Evolutionary conservation across 768 basidiomycete species (phyloP), one percentile per base, ranked within the genome.

Genomic region (Serendipita sp.): DNA sequence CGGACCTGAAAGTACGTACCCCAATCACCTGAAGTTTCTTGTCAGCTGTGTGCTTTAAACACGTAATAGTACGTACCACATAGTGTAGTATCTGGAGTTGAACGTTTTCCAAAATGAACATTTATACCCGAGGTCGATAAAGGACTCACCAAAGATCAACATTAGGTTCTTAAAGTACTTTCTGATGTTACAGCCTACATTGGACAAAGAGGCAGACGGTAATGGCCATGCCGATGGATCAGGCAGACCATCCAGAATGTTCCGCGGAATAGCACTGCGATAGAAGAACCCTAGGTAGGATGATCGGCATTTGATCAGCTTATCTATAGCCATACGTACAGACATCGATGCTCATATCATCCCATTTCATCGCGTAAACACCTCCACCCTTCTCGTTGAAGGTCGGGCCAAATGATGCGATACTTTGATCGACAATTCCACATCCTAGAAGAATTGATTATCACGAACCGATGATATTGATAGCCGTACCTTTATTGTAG

Each of bases 351-450:
- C 84, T 83, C 66, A 77, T 78, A 66, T 83, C 80, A 70, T 91
- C 88, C 91, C 91, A 93, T 69, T 87, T 85, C 88, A 91, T 91
- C 0, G 83, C 89, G 71, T 89, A 92, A 2, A 91, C 84, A 2
- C 91, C 91, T 3, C 91, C 91, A 10, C 86, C 82, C 70, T 82
- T 83, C 0, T 79, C 78, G 67, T 92, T 90, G 71, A 92, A 92
- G 63, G 80, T 81, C 44, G 86, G 84, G 0, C 91, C 91, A 73
- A 89, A 93, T 0, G 91, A 93, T 1, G 86, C 85, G 23, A 79
- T 78, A 69, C 89, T 91, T 82, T 83, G 84, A 70, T 92, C 89
- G 0, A 79, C 81, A 67, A 91, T 77, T 41, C 85, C 85, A 68
- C 91, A 92, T 3, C 91, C 91, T 47, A 84, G 78, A 70, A 68